These are phyloP conservation scores for Mortierella sp. DNA, from an alignment of 371 early-diverging fungal species.

Conservation along the genomic window DNA sequence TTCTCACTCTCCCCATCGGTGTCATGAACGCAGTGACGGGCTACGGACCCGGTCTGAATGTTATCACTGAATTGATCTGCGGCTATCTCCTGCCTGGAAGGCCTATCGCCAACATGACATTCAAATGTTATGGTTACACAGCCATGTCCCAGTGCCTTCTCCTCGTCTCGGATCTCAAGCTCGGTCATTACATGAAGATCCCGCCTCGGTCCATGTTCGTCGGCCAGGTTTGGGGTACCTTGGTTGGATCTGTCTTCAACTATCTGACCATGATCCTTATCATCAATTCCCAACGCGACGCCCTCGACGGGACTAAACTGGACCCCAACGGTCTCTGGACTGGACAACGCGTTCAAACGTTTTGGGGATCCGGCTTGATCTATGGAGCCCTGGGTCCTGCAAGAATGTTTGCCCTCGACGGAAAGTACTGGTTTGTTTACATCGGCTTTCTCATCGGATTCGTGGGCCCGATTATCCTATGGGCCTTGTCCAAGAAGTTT, in stretches of 20 bases:
- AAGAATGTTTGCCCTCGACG: slow-evolving; percentile 67
- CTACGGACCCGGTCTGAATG: slow-evolving; percentile 74
- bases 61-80: slow-evolving; percentile 73
- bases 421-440: slow-evolving; percentile 62
- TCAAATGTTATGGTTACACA: slow-evolving; percentile 63
- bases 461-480: slow-evolving; percentile 56
- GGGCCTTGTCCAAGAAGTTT: slow-evolving; percentile 38
- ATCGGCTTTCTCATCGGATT: slow-evolving; percentile 63
- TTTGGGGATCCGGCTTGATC: slow-evolving; percentile 34
- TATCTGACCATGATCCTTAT: slow-evolving; percentile 26
- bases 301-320: slow-evolving; percentile 7
- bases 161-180: slow-evolving; percentile 59
- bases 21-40: slow-evolving; percentile 80
- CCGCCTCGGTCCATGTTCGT: slow-evolving; percentile 57
- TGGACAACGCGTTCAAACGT: slow-evolving; percentile 10
- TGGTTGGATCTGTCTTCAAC: slow-evolving; percentile 42
- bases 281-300: slow-evolving; percentile 16
- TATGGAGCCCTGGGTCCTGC: slow-evolving; percentile 72
- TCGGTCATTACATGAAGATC: slow-evolving; percentile 72
- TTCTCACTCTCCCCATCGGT: slow-evolving; percentile 82
- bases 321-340: slow-evolving; percentile 39
- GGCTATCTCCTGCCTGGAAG: slow-evolving; percentile 70
- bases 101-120: slow-evolving; percentile 54
- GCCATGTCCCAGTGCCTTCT: slow-evolving; percentile 60
- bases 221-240: slow-evolving; percentile 54